A percentile compares a stretch with the other conserved stretches of the same genome.
Conservation (phyloP, 2,329 filamentous ascomycete species). For the Botryotinia convoluta region DNA sequence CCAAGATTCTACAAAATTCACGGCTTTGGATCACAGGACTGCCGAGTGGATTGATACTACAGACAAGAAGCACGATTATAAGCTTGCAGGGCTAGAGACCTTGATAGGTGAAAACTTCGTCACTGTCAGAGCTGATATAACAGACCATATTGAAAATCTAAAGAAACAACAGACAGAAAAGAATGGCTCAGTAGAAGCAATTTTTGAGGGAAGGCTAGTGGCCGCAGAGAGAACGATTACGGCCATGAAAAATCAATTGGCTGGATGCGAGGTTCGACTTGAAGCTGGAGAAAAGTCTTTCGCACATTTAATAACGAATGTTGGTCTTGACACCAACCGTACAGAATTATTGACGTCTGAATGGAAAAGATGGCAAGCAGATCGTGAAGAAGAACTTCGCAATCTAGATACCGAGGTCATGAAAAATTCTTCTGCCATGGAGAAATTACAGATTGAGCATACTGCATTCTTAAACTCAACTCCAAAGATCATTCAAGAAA, state of each 20-base stretch:
- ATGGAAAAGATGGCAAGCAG: slow-evolving; percentile 4
- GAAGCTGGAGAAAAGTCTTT: background rate
- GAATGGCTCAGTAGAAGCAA: background rate
- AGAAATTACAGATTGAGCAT: slow-evolving; percentile 6
- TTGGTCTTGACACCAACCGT: background rate
- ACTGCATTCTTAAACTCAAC: background rate
- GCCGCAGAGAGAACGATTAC: background rate
- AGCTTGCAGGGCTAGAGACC: background rate
- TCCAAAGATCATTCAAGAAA: slow-evolving; percentile 2
- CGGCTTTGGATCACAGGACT: slow-evolving; percentile 14
- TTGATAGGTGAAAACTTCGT: background rate
- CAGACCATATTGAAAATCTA: background rate
- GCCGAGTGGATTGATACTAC: slow-evolving; percentile 11
- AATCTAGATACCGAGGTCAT: background rate
- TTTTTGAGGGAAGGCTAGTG: background rate
- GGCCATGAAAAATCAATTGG: background rate
- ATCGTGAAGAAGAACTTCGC: slow-evolving; percentile 5
- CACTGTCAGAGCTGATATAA: background rate
- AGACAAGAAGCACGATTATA: background rate
- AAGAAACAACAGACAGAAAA: background rate
- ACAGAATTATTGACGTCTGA: background rate
- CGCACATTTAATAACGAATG: background rate
- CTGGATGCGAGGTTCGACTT: background rate
- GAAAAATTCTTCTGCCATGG: slow-evolving; percentile 4
- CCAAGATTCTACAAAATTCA: slow-evolving; percentile 10